Evolutionary conservation across 1,284 basidiomycete species (phyloP).

Genomic region (Chondrostereum purpureum): DNA sequence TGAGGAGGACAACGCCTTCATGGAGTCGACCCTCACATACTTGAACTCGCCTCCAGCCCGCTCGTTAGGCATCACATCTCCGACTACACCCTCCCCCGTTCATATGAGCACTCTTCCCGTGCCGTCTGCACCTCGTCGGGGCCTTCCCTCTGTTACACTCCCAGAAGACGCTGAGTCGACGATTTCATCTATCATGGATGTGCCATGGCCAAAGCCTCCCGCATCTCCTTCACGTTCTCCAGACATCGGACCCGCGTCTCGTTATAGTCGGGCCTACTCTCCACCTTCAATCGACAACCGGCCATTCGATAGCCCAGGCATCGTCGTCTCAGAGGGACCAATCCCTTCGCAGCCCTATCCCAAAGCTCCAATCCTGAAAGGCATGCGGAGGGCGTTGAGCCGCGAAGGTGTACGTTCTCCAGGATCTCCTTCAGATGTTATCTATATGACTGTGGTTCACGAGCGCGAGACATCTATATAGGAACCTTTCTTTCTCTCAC

Average conservation of each 20-base stretch:
- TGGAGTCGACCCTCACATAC: conserved; percentile 41
- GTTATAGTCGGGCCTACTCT: conserved; percentile 4
- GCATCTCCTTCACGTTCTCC: conserved; percentile 4
- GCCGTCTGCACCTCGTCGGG: neutral
- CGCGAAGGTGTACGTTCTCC: neutral
- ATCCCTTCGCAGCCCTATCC: neutral
- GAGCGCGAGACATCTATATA: conserved; percentile 23
- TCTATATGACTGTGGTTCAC: conserved; percentile 35
- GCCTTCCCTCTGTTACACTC: neutral
- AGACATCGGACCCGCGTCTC: neutral
- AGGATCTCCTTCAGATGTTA: conserved; percentile 17
- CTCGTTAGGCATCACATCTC: conserved; percentile 25
- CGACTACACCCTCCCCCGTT: conserved; percentile 5
- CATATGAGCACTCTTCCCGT: conserved; percentile 18
- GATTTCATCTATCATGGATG: conserved; percentile 27
- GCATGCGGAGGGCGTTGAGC: neutral
- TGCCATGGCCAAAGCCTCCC: conserved; percentile 26
- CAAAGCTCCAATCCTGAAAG: neutral
- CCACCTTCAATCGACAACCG: conserved; percentile 3
- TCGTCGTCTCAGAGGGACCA: neutral
- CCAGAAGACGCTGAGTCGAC: conserved; percentile 20
- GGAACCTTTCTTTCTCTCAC: neutral
- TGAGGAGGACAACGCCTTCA: conserved; percentile 37
- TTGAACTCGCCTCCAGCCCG: conserved; percentile 33
- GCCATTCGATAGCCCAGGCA: conserved; percentile 9